Percentiles rank a stretch among this genome's conserved stretches.
Evolutionary conservation across 495 filamentous ascomycete genomes (phyloP).

Genomic region (Bathelium albidoporum): DNA sequence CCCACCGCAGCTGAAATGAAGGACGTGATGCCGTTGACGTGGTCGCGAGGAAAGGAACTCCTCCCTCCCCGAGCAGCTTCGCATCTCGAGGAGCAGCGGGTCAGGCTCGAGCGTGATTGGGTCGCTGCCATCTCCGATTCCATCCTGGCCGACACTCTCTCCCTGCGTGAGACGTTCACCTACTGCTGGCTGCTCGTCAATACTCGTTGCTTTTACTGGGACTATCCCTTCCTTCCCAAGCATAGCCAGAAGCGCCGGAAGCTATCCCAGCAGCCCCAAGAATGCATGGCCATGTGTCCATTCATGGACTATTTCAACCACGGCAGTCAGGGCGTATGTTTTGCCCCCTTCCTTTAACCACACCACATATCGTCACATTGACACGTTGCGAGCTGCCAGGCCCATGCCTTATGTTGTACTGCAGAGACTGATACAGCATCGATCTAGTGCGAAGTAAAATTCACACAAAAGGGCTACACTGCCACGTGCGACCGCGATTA

Average conservation of each 20-base stretch:
- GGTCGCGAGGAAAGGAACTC: constrained; percentile 41
- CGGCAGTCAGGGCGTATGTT: constrained; percentile 41
- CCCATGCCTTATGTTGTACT: background rate
- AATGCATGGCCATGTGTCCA: constrained; percentile 69
- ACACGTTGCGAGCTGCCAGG: constrained; percentile 15
- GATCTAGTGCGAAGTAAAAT: constrained; percentile 50
- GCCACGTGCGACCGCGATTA: constrained; percentile 47
- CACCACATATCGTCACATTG: constrained; percentile 9
- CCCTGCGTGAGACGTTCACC: constrained; percentile 35
- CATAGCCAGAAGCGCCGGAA: constrained; percentile 37
- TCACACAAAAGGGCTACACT: constrained; percentile 47
- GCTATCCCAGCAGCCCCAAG: constrained; percentile 36
- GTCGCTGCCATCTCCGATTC: constrained; percentile 11
- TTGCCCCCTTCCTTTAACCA: constrained; percentile 2
- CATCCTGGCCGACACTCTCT: constrained; percentile 1
- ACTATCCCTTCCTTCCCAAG: constrained; percentile 34
- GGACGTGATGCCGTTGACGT: constrained; percentile 56
- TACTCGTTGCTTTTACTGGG: constrained; percentile 63
- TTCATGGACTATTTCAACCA: constrained; percentile 87
- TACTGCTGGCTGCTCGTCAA: constrained; percentile 75
- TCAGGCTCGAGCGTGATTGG: constrained; percentile 57
- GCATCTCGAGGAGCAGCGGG: constrained; percentile 51
- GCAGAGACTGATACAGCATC: background rate
- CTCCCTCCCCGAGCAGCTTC: constrained; percentile 34
- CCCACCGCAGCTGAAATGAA: constrained; percentile 49